Evolutionary conservation across 352 stramenopile species (phyloP), one percentile per base, ranked within the genome.

Genomic region (Globisporangium abappressorium): DNA sequence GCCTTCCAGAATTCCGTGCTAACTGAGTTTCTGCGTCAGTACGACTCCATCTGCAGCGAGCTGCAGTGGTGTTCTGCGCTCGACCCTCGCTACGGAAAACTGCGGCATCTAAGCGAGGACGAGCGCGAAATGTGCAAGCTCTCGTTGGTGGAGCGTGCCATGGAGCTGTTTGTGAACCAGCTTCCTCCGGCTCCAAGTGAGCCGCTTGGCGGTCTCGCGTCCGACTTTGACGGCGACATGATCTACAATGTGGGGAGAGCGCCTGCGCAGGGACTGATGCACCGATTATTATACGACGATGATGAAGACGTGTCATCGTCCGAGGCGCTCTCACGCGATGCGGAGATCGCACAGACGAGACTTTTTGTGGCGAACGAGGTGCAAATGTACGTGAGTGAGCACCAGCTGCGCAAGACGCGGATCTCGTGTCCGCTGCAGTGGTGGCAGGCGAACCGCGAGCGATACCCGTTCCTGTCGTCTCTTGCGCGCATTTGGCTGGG

Each of bases 251-350:
- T 78, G 26, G 68, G 68, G 3, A 20, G 18, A 57, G 49, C 53
- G 8, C 33, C 61, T 0, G 69, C 69, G 5, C 73, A 79, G n/a
- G 78, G 75, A 0, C 64, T 85, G 22, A 85, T 85, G 78, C 75
- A 85, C 49, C 78, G 78, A 9, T 57, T 85, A 36, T 57, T 85
- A 41, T 85, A 83, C 53, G 78, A 85, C 46, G 78, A 85, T 34
- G 78, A 85, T 41, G 78, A 85, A 26, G 78, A 85, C 9, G 75
- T 74, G 15, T 30, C 63, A 2, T 36, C 65, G 6, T 62, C 75
- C 6, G 76, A 82, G 18, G 43, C 54, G 20, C 63, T 82, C 12
- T 65, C 64, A 6, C 78, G 78, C 18, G 78, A 83, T 34, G 55
- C 73, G 1, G 76, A 85, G 30, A 64, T 82, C 15, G 74, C 75